Evolutionary conservation across 768 basidiomycete species (phyloP), one percentile per base, ranked within the genome.

Genomic region (Boletales sp.): DNA sequence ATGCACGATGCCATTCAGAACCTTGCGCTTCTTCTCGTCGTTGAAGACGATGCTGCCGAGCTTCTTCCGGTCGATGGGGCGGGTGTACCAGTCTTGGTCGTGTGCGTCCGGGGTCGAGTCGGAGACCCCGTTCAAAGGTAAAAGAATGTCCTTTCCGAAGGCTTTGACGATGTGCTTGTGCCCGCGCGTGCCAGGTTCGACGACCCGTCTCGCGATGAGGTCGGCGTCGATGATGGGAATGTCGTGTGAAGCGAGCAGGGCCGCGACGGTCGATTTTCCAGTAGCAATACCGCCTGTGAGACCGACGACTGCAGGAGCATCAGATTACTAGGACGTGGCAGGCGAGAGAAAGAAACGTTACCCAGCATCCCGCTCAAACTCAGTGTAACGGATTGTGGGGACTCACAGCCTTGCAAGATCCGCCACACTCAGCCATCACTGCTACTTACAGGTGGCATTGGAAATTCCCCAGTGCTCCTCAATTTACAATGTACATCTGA

Each of bases 211-310:
- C 4, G 94, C 91, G 43, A 98, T 77, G 14, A 90, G 54, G 74
- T 98, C 95, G 2, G 95, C 94, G 64, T 99, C 97, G 58, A 98
- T 79, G 57, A 98, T 73, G n/a, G 92, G 90, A 29, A 98, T 71
- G 29, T 67, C 60, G 57, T 83, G 83, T 0, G 76, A 72, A 45
- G 78, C 77, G 32, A 98, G 74, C 37, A 94, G 74, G 8, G 71
- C 69, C 0, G 94, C 90, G 11, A 94, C 97, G 12, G 93, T 89
- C 0, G 94, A 97, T 72, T 99, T 99, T 46, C 95, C 94, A 8
- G 93, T 94, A 18, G 94, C 91, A 50, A 99, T 97, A 2, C 94
- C 92, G 8, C 97, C 97, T 27, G 95, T 97, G 18, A 99, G 80
- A 36, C 97, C 95, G 53, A 97, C 80, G 51, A 98, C 94, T 95